Evolutionary conservation across 2,329 filamentous ascomycete species (phyloP), one percentile per base, ranked within the genome.

Genomic region (Pseudocercospora eumusae): DNA sequence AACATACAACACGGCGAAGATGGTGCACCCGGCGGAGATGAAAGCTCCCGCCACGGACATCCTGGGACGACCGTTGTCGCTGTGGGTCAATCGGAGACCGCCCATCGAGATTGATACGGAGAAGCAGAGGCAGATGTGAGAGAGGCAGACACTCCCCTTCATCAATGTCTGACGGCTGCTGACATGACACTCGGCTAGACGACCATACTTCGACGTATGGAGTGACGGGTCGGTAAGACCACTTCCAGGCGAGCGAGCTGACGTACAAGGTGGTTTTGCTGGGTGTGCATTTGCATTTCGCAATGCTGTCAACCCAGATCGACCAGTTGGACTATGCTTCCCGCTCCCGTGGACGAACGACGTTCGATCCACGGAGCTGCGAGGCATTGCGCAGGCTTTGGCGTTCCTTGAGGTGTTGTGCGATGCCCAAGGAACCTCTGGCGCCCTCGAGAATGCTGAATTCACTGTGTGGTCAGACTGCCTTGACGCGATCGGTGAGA

Each of bases 401-500:
- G 44, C 6, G 44, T 23, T 5, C 44, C 18, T 47, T 11, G 44
- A 23, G 44, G 44, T 9, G 10, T 25, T 47, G 18, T 23, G 4
- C 20, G 11, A 18, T 6, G 20, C 44, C 44, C 44, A 47, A 21
- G 44, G 20, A 10, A 13, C 44, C 44, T 47, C 23, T 55, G 52
- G 15, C 27, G 20, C 25, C 20, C 20, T 60, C 52, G 36, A 6
- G 10, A 25, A 40, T 18, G 15, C 33, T 40, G 9, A 27, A 31
- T 9, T 60, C 50, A 60, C 49, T 42, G 58, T 60, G 52, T 47
- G 33, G 36, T 49, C 36, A 27, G 58, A 60, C 45, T 56, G 52
- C 52, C 9, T 0, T 20, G 58, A 56, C 18, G 58, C 58, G 23
- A 7, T 50, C 20, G 58, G 21, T 42, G 58, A 60, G 58, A 44